These are phyloP conservation scores for Cotoneaster glaucophyllus DNA, from an alignment of 306 rosid species.

Conservation along the genomic window DNA sequence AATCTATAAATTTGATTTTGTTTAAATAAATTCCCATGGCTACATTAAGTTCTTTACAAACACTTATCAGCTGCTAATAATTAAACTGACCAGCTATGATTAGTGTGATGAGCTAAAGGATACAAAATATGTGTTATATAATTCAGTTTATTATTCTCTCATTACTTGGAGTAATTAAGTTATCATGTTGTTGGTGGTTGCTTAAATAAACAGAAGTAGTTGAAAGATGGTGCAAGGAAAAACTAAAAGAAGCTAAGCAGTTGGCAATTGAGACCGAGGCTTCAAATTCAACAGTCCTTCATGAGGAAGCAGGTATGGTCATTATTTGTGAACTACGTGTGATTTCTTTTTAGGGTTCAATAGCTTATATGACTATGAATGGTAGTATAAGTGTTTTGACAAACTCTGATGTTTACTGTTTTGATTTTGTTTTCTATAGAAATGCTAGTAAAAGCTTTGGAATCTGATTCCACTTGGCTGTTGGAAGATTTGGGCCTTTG, in stretches of 20 bases:
- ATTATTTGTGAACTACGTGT: not conserved
- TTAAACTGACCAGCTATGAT: not conserved
- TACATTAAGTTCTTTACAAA: not conserved
- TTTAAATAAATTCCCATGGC: not conserved
- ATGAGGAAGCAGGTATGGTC: conserved; percentile 64
- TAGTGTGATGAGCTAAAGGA: not conserved
- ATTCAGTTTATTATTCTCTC: not conserved
- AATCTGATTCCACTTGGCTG: conserved; percentile 54
- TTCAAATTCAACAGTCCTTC: conserved; percentile 38
- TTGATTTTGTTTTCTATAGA: conserved; percentile 33
- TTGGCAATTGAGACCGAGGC: conserved; percentile 18
- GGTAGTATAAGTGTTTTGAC: not conserved
- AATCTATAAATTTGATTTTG: not conserved
- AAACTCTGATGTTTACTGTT: not conserved
- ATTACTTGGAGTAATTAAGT: not conserved
- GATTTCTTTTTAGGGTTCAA: not conserved
- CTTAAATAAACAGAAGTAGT: conserved; percentile 43
- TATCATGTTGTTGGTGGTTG: conserved; percentile 5
- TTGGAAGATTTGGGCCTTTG: conserved; percentile 88
- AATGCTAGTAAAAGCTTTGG: conserved; percentile 68
- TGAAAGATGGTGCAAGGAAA: conserved; percentile 81
- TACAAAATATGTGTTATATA: not conserved
- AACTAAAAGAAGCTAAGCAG: conserved; percentile 49
- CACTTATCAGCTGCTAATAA: not conserved
- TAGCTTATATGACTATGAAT: not conserved